Conservation (phyloP, 768 basidiomycete species). For the Suillus alpinus region DNA sequence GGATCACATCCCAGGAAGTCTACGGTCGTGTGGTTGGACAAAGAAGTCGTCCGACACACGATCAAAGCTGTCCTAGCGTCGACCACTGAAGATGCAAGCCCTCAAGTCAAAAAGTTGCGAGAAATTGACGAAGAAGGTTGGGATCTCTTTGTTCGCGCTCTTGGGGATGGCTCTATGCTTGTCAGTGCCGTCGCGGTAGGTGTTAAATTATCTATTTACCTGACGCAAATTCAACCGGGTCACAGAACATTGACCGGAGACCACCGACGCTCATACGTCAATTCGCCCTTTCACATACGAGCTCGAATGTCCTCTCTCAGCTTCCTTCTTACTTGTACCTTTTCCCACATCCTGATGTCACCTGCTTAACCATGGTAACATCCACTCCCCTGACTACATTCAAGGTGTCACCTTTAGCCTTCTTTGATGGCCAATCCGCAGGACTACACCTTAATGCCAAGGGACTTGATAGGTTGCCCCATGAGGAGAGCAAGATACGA, state of each 20-base stretch:
- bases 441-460: slow-evolving; percentile 46
- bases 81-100: background rate
- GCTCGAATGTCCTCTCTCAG: slow-evolving; percentile 44
- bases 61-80: slow-evolving; percentile 42
- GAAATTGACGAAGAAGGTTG: slow-evolving; percentile 71
- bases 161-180: slow-evolving; percentile 71
- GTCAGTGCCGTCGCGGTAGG: slow-evolving; percentile 73
- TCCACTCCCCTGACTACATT: slow-evolving; percentile 65
- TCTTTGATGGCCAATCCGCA: slow-evolving; percentile 60
- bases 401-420: slow-evolving; percentile 52
- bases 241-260: slow-evolving; percentile 82
- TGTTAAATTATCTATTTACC: slow-evolving; percentile 9
- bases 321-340: slow-evolving; percentile 53
- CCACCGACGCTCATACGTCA: slow-evolving; percentile 82
- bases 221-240: background rate
- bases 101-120: slow-evolving; percentile 40
- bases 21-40: slow-evolving; percentile 68
- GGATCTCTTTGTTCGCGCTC: slow-evolving; percentile 76
- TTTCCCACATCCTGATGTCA: slow-evolving; percentile 45
- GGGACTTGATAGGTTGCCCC: slow-evolving; percentile 35
- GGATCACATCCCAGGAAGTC: slow-evolving; percentile 34
- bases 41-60: slow-evolving; percentile 51
- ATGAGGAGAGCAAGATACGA: slow-evolving; percentile 52
- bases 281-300: slow-evolving; percentile 68
- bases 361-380: slow-evolving; percentile 56